Percentiles rank a stretch among this genome's conserved stretches.
These are phyloP conservation scores for Colletotrichum tropicicola DNA, from an alignment of 2,329 filamentous ascomycete genomes.

Conservation along the genomic window DNA sequence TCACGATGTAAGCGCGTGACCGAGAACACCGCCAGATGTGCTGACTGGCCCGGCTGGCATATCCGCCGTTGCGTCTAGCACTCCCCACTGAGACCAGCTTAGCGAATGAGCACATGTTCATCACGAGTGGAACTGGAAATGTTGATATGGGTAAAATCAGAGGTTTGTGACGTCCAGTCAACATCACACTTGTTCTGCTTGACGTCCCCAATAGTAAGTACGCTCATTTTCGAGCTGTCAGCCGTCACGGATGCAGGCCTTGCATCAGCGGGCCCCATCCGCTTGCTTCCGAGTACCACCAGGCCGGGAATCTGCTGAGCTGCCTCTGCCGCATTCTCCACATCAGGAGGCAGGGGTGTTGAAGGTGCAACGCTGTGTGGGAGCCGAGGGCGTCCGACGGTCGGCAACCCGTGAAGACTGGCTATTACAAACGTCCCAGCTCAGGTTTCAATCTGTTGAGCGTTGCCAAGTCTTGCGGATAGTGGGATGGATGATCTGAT, in stretches of 20 bases:
- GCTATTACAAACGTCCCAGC: background rate
- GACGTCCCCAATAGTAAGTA: too few relatives aligned
- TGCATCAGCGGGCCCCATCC: background rate
- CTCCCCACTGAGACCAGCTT: too few relatives aligned
- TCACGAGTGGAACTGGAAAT: too few relatives aligned
- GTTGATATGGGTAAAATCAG: too few relatives aligned
- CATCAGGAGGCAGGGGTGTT: background rate
- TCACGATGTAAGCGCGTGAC: too few relatives aligned
- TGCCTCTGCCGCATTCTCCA: background rate
- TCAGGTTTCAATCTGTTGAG: background rate
- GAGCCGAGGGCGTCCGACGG: background rate
- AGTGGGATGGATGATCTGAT: background rate
- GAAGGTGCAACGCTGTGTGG: background rate
- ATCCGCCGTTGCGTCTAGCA: too few relatives aligned
- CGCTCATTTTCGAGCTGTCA: background rate
- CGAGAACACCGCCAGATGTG: too few relatives aligned
- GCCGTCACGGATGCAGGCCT: background rate
- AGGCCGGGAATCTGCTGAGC: background rate
- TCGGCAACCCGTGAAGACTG: background rate
- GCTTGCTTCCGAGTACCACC: conserved; percentile 3
- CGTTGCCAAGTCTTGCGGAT: background rate
- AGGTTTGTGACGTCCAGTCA: too few relatives aligned
- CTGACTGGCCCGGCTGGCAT: too few relatives aligned
- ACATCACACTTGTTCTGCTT: too few relatives aligned
- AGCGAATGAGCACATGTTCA: too few relatives aligned